A percentile compares a stretch with the other conserved stretches of the same genome.
Evolutionary conservation across 148 eudicot genomes (phyloP).

Genomic region (Rhododendron ovatum): DNA sequence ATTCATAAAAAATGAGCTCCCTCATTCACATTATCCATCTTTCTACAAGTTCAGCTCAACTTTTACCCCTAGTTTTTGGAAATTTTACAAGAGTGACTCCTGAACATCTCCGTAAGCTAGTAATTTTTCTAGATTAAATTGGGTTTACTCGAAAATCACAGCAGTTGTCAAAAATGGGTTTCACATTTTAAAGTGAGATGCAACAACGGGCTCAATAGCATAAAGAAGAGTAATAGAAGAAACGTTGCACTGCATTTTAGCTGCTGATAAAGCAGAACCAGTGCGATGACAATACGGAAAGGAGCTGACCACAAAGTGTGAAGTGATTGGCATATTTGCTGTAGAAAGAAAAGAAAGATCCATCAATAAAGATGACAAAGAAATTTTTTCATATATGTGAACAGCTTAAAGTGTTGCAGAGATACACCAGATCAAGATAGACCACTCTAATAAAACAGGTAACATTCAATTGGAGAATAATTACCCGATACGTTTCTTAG

Average conservation of each 20-base stretch:
- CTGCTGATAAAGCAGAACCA: constrained; percentile 78
- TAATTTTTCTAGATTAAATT: not conserved
- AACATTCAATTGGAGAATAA: not conserved
- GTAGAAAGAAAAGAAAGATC: constrained; percentile 23
- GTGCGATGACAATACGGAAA: constrained; percentile 64
- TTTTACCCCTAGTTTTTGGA: not conserved
- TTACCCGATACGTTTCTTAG: not conserved
- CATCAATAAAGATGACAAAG: constrained; percentile 2
- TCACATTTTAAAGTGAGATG: constrained; percentile 3
- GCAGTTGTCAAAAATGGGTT: not conserved
- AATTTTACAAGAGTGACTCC: not conserved
- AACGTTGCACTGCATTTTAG: constrained; percentile 11
- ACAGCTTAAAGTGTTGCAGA: not conserved
- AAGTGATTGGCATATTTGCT: constrained; percentile 89
- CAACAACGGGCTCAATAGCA: not conserved
- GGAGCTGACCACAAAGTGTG: constrained; percentile 98
- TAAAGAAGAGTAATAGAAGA: not conserved
- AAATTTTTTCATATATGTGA: not conserved
- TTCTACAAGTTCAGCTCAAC: not conserved
- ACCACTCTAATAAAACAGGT: not conserved
- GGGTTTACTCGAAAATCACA: constrained; percentile 21
- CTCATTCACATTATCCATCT: not conserved
- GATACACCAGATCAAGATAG: not conserved
- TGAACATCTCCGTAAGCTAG: not conserved
- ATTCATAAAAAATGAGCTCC: not conserved